Percentiles rank a stretch among this genome's conserved stretches.
Conservation (phyloP, 257 asterid species). For the Striga asiatica region DNA sequence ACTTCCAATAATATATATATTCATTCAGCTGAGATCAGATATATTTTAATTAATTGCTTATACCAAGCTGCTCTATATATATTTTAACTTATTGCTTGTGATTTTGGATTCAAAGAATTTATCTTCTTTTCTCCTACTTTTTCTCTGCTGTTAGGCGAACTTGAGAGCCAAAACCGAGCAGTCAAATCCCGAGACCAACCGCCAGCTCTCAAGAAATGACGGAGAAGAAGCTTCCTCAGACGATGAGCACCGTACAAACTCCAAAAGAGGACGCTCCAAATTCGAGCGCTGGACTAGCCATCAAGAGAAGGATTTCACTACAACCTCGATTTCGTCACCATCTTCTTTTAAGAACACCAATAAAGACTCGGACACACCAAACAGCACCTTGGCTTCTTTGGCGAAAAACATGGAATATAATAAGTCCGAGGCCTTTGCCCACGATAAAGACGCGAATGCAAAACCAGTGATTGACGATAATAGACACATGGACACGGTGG, state of each 20-base stretch:
- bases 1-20: too few relatives aligned
- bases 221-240: conserved; percentile 46
- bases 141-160: background rate
- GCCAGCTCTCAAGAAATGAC: background rate
- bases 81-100: too few relatives aligned
- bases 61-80: background rate
- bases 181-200: background rate
- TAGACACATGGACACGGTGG: conserved; percentile 80
- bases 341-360: background rate
- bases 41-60: too few relatives aligned
- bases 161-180: background rate
- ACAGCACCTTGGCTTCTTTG: background rate
- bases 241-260: conserved; percentile 35
- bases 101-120: background rate
- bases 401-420: background rate
- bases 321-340: background rate
- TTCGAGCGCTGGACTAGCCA: conserved; percentile 90
- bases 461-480: conserved; percentile 38
- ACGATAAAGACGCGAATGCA: conserved; percentile 5
- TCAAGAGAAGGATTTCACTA: conserved; percentile 57
- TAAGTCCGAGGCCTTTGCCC: too few relatives aligned
- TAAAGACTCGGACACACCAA: background rate
- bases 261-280: conserved; percentile 78
- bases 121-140: background rate
- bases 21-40: too few relatives aligned